Conservation (phyloP, 2,329 filamentous ascomycete species). For the Dactylonectria macrodidyma region DNA sequence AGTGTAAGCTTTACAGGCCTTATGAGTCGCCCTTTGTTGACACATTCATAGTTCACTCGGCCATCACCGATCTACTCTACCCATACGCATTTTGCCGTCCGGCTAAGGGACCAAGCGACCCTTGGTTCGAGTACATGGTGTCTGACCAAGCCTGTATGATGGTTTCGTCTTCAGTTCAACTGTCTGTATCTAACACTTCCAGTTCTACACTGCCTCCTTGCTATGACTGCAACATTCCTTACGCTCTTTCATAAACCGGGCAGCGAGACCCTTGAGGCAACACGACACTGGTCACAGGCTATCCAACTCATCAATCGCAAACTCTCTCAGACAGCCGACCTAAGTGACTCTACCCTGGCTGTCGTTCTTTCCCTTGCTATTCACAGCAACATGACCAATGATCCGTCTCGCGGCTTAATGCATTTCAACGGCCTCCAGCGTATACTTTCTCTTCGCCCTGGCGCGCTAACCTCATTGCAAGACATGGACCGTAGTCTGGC, state of each 20-base stretch:
- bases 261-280: constrained; percentile 41
- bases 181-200: not conserved
- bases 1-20: constrained; percentile 31
- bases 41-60: constrained; percentile 26
- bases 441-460: constrained; percentile 7
- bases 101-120: constrained; percentile 19
- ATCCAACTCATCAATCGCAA: constrained; percentile 35
- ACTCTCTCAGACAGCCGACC: constrained; percentile 20
- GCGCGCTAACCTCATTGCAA: constrained; percentile 19
- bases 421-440: constrained; percentile 36
- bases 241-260: constrained; percentile 33
- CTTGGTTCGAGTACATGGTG: constrained; percentile 41
- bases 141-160: constrained; percentile 37
- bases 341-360: constrained; percentile 37
- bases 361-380: constrained; percentile 39
- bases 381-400: constrained; percentile 35
- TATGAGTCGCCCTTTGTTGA: constrained; percentile 5
- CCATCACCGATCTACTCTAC: constrained; percentile 35
- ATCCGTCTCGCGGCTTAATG: constrained; percentile 23
- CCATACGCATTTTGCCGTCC: constrained; percentile 39
- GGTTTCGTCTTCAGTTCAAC: fast-evolving
- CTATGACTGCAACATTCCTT: constrained; percentile 39
- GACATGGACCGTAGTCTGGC: constrained; percentile 27
- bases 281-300: constrained; percentile 39
- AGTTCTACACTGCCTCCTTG: constrained; percentile 43